phyloP scores from a whole-genome alignment of 139 green algal genomes.

The Trebouxia sp. region DNA sequence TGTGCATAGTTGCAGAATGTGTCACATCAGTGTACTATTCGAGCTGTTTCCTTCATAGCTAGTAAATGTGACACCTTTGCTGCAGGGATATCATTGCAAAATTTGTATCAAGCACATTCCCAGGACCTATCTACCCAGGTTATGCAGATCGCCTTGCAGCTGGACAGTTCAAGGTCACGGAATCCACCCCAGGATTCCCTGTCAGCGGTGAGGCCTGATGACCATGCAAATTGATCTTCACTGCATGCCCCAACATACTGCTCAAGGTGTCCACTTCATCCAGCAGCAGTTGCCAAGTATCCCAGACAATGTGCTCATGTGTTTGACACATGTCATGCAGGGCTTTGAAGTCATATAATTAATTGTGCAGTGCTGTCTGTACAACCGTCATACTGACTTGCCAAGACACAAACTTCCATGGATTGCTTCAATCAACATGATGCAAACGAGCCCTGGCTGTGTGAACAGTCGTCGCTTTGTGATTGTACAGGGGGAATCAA shows the following conservation, averaged over 20 bases:
- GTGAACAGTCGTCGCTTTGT: not conserved
- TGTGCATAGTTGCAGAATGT: not conserved
- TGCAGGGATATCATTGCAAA: constrained; percentile 13
- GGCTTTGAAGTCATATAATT: no score
- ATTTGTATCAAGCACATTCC: constrained; percentile 6
- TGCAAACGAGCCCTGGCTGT: not conserved
- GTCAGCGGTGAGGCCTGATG: not conserved
- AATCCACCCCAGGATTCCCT: constrained; percentile 11
- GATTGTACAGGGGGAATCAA: constrained; percentile 4
- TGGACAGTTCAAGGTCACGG: not conserved
- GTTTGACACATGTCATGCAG: not conserved
- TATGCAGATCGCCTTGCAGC: constrained; percentile 12
- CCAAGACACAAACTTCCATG: no score
- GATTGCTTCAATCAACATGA: no score
- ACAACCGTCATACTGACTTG: no score
- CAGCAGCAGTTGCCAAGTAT: no score
- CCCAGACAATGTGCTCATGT: no score
- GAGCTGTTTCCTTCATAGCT: not conserved
- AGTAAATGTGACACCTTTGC: not conserved
- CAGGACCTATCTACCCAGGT: not conserved
- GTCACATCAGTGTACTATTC: no score
- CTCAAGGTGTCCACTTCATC: no score
- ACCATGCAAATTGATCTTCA: no score
- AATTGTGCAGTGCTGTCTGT: no score
- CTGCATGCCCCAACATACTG: no score